Conservation (phyloP, 176 grass and related monocot genomes). For the Triticum turgidum region DNA sequence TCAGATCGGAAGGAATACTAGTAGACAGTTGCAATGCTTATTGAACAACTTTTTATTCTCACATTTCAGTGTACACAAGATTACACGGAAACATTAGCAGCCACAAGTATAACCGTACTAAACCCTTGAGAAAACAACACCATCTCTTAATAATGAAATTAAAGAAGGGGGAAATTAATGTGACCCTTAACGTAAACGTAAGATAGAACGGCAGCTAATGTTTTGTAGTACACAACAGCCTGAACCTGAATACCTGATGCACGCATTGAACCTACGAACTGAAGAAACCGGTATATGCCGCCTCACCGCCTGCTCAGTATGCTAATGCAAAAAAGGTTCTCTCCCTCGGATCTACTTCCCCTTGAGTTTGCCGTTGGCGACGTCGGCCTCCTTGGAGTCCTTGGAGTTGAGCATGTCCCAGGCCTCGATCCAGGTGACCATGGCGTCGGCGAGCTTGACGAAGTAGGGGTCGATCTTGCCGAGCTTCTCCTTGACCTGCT, state of each 20-base stretch:
- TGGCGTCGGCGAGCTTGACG: conserved; percentile 76
- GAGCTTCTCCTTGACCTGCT: conserved; percentile 65
- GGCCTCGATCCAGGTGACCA: conserved; percentile 92
- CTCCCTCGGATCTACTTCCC: neutral
- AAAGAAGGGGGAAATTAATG: neutral
- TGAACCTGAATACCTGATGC: conserved; percentile 7
- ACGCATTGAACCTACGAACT: conserved; percentile 18
- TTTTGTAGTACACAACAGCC: neutral
- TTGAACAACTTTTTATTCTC: conserved; percentile 13
- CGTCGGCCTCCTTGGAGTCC: neutral
- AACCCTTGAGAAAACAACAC: neutral
- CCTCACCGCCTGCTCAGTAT: neutral
- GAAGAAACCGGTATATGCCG: neutral
- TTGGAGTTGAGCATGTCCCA: conserved; percentile 46
- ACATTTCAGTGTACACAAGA: neutral
- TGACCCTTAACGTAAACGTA: neutral
- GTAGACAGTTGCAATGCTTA: neutral
- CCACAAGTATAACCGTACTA: neutral
- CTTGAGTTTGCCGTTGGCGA: conserved; percentile 35
- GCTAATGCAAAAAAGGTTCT: neutral
- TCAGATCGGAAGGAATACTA: too few species aligned
- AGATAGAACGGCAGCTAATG: neutral
- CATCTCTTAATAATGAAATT: neutral
- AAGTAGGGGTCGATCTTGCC: conserved; percentile 67
- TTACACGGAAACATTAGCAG: conserved; percentile 5